These are phyloP conservation scores for Neopestalotiopsis sp. DNA, from an alignment of 2,329 filamentous ascomycete genomes.

Conservation along the genomic window DNA sequence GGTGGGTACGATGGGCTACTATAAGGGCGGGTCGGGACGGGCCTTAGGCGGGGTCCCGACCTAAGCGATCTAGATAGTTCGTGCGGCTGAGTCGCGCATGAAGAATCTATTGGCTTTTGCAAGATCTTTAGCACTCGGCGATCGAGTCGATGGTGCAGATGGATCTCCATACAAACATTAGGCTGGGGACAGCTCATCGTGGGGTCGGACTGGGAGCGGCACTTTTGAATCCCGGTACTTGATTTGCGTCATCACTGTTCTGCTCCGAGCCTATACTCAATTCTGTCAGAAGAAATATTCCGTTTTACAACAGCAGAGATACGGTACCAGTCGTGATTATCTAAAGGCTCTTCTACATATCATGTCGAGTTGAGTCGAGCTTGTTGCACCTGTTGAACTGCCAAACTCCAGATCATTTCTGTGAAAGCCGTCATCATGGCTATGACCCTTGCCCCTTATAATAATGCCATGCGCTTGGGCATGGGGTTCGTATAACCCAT, in stretches of 20 bases:
- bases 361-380: neutral
- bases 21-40: neutral
- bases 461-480: constrained; percentile 11
- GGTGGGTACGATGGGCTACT: neutral
- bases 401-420: neutral
- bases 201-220: neutral
- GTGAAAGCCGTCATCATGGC: constrained; percentile 1
- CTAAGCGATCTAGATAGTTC: neutral
- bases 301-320: too few species aligned
- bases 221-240: neutral
- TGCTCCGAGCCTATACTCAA: neutral
- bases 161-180: neutral
- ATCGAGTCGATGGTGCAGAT: neutral
- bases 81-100: neutral
- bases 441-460: constrained; percentile 4
- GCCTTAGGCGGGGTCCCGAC: neutral
- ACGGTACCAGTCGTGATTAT: neutral
- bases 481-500: neutral
- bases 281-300: neutral
- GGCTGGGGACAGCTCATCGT: neutral
- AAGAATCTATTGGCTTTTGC: neutral
- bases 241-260: neutral
- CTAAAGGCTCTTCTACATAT: neutral
- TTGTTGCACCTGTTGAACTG: neutral
- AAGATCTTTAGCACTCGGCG: neutral